Base-by-base conservation (phyloP, 2,329 filamentous ascomycete species). In the Hypoxylon sp. region DNA sequence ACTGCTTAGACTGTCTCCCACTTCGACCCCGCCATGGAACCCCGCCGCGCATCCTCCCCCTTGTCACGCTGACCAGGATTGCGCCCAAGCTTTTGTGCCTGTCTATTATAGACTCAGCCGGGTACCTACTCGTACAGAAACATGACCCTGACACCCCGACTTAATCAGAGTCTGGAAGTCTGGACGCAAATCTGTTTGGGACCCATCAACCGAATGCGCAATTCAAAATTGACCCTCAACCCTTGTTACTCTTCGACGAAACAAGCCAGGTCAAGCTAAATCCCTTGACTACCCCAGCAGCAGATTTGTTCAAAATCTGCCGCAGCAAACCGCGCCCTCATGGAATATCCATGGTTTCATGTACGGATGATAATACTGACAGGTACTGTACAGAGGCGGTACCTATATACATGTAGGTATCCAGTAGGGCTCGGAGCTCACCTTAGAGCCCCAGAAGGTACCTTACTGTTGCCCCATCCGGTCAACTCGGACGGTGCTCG, bases 401-500 rank as follows among this genome's bases (percentile, higher is more conserved):
- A 32, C 46, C 46, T 32, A 49, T 24, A 48, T 32, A 17, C 26
- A 32, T 19, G 46, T 50, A 28, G 46, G 28, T 37, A 22, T 30
- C n/a, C 17, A 26, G 28, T 48, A 34, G 7, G 54, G 59, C 54
- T 57, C 56, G 43, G 51, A 46, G 48, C 49, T 67, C 55, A 64
- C 46, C 28, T 26, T 48, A 32, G 43, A 39, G 6, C 32, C 47
- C 28, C 51, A 43, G 28, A 37, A 43, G 44, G 43, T 50, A n/a
- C 37, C 54, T 20, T 56, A 44, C 20, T 17, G 17, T 65, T 62
- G 32, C 59, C 55, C 55, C 55, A 59, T 67, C 43, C 34, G 55
- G 61, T 62, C 59, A 41, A 65, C 37, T 65, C 56, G 58, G 65
- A 62, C 58, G 65, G 58, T 32, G 37, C 55, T 60, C 49, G 59